Base-by-base conservation (phyloP, 768 basidiomycete genomes). In the Boletus barrowsii region DNA sequence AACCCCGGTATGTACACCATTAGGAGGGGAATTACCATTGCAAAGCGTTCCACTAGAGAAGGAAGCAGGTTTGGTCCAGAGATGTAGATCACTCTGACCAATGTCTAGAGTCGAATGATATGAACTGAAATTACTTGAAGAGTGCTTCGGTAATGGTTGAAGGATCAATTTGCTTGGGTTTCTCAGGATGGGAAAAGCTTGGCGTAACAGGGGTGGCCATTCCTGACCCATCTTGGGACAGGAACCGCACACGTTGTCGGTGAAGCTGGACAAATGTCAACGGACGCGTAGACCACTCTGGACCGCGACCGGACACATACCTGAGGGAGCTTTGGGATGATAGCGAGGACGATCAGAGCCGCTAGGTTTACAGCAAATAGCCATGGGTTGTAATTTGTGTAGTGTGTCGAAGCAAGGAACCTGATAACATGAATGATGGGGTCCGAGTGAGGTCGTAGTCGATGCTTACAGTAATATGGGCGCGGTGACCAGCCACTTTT, bases 361-460 rank as follows among this genome's bases (percentile, higher is more conserved):
- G 88, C 76, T 56, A 98, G 79, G 66, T 98, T 98, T 66, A 99
- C 75, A 33, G 89, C 84, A 68, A 99, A 99, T 49, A 96, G 63
- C 82, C 90, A 93, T 10, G 91, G 93, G 61, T 99, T 86, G 72
- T 98, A 99, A 63, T 92, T 86, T 17, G 95, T 98, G 78, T 98
- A 99, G 69, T 99, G 97, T 1, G 97, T 99, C 17, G 97, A 98
- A 39, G 90, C 86, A 26, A 99, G 81, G 76, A 99, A 99, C 32
- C 96, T 98, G 60, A 46, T 22, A 49, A 17, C 20, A 42, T 15
- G 22, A 30, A 53, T 51, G 43, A 50, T 26, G 10, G 46, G 35
- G 42, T 10, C 26, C 11, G 42, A 33, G 30, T 11, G 24, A 10
- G 32, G 49, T 40, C 53, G 42, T 44, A 36, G 51, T 9, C 2